Conservation (phyloP, 2,329 filamentous ascomycete species). For the Pyrenochaeta sp. region DNA sequence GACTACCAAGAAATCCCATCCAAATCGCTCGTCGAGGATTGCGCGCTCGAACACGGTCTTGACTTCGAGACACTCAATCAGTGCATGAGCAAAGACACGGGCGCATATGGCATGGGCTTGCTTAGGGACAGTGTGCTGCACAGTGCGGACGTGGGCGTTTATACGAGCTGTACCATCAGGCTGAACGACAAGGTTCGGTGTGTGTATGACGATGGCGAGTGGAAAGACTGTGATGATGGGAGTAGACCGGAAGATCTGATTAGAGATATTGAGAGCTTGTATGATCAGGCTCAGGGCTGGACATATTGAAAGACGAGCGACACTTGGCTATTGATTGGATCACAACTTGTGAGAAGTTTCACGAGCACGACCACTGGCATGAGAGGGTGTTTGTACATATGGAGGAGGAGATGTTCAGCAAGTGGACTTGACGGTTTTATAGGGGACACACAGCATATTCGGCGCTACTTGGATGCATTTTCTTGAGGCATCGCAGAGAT, state of each 20-base stretch:
- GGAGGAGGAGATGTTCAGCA: no score
- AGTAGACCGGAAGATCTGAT: conserved; percentile 75
- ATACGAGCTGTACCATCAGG: conserved; percentile 61
- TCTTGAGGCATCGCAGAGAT: conserved; percentile 5
- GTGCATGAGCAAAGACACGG: conserved; percentile 80
- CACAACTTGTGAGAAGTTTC: no score
- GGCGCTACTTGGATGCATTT: conserved; percentile 8
- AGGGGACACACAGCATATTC: no score
- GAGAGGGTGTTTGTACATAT: no score
- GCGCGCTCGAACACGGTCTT: conserved; percentile 88
- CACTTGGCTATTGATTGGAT: background rate
- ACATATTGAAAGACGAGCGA: conserved; percentile 24
- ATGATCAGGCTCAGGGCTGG: conserved; percentile 46
- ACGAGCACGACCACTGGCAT: no score
- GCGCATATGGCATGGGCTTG: conserved; percentile 72
- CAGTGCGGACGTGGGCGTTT: conserved; percentile 59
- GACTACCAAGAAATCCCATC: conserved; percentile 81
- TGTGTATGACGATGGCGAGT: conserved; percentile 78
- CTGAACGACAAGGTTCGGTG: conserved; percentile 83
- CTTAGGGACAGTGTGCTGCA: conserved; percentile 72
- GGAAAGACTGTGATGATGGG: conserved; percentile 79
- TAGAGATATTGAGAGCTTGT: conserved; percentile 76
- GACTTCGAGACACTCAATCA: conserved; percentile 82
- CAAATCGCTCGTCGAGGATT: conserved; percentile 80
- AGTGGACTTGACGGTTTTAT: no score